Evolutionary conservation across 2,329 filamentous ascomycete species (phyloP), one percentile per base, ranked within the genome.

Genomic region (Penicillium corylophilum): DNA sequence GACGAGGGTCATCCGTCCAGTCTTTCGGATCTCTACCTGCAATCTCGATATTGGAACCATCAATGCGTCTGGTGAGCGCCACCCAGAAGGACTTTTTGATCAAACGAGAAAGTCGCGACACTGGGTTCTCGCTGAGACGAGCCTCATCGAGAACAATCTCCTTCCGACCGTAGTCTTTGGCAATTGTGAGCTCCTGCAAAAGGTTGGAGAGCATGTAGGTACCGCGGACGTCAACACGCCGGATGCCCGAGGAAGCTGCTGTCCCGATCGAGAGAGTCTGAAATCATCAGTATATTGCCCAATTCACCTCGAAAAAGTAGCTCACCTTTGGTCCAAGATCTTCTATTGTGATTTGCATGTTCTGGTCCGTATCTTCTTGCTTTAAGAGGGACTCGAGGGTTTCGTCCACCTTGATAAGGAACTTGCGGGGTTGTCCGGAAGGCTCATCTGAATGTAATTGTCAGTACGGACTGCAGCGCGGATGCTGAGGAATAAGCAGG

Each of bases 141-240:
- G 87, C 88, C 69, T 96, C 91, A 65, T 97, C 92, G 40, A 99
- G 82, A 48, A 96, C 84, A 63, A 97, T 93, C 67, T 90, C 86
- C 72, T 91, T 90, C 55, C 90, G 87, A 53, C 90, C 91, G 67
- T 90, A 92, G 69, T 95, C 89, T 77, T 95, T 87, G 59, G 94
- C 94, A 61, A 97, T 81, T 1, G 89, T 94, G 60, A 99, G 82
- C 74, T 99, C 94, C 74, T 99, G 94, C 36, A 97, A 80, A 41
- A 97, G 83, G 70, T 97, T 99, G 56, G 93, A 96, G 53, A 99
- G 82, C 87, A 95, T 95, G 73, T 99, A 99, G 28, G 90, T 97
- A 64, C 94, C 94, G 59, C 93, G 88, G 56, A 99, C 84, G 68
- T 97, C 92, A 71, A 93, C 91, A 57, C 86, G 85, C 66, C 92